Evolutionary conservation across 345 rosid genomes (phyloP).

Genomic region (Kandelia obovata): DNA sequence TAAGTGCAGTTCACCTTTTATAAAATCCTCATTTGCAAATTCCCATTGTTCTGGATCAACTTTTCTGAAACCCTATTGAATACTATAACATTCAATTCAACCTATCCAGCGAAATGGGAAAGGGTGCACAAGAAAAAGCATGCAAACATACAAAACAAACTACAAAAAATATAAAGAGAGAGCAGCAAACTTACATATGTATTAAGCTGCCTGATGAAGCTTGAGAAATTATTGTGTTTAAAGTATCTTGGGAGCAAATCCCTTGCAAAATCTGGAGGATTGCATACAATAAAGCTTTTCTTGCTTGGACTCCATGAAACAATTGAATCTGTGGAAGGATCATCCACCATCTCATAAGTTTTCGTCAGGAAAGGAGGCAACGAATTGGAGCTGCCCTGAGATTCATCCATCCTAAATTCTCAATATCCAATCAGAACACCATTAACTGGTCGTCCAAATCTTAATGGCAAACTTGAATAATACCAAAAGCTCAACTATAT

Average conservation of each 20-base stretch:
- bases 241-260: conserved; percentile 82
- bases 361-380: conserved; percentile 81
- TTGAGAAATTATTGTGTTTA: conserved; percentile 88
- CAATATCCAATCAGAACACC: conserved; percentile 10
- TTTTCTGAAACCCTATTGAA: conserved; percentile 79
- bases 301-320: conserved; percentile 75
- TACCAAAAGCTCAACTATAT: not conserved
- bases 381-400: conserved; percentile 59
- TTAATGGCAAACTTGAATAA: not conserved
- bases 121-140: not conserved
- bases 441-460: not conserved
- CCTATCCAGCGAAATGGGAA: not conserved
- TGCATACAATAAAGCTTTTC: conserved; percentile 77
- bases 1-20: conserved; percentile 64
- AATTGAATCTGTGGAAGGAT: conserved; percentile 56
- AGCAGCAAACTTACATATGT: conserved; percentile 57
- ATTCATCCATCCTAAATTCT: conserved; percentile 57
- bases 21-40: conserved; percentile 67
- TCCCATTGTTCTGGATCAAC: conserved; percentile 90
- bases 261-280: conserved; percentile 65
- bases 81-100: conserved; percentile 14
- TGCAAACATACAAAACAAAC: not conserved
- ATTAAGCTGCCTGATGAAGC: conserved; percentile 96
- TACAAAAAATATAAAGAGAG: not conserved
- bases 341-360: conserved; percentile 93